Evolutionary conservation across 768 basidiomycete species (phyloP).

Genomic region (Glaciozyma antarctica): DNA sequence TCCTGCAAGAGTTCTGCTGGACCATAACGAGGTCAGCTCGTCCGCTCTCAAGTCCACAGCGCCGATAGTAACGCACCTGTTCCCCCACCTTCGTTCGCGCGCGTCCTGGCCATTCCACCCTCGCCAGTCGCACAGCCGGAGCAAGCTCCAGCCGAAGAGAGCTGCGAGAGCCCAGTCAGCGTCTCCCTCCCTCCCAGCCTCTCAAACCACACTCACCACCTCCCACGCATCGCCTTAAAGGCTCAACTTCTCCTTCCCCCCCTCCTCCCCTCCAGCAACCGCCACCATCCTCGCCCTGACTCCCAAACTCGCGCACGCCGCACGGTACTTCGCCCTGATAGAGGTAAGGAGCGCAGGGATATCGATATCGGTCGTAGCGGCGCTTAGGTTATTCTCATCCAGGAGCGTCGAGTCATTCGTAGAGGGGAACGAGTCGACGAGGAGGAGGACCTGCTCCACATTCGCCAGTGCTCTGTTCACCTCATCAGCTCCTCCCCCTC

Average conservation of each 20-base stretch:
- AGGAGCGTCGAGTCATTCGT: constrained; percentile 53
- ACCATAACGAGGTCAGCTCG: too few relatives aligned
- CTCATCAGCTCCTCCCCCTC: background rate
- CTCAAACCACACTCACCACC: too few relatives aligned
- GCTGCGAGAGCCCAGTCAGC: too few relatives aligned
- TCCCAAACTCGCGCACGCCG: constrained; percentile 71
- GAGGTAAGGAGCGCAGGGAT: constrained; percentile 66
- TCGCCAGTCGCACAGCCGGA: too few relatives aligned
- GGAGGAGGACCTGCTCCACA: constrained; percentile 57
- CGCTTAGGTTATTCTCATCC: background rate
- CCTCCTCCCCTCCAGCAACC: constrained; percentile 5
- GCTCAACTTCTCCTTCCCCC: background rate
- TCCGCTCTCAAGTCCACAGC: too few relatives aligned
- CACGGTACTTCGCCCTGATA: constrained; percentile 78
- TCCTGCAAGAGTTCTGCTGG: too few relatives aligned
- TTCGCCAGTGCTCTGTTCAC: constrained; percentile 48
- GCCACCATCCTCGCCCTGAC: constrained; percentile 46
- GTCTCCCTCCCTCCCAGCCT: too few relatives aligned
- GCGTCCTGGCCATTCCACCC: too few relatives aligned
- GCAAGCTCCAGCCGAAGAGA: too few relatives aligned
- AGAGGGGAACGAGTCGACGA: constrained; percentile 65
- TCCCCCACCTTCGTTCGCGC: too few relatives aligned
- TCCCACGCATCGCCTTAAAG: background rate
- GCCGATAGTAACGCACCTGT: too few relatives aligned
- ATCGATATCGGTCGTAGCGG: constrained; percentile 44